Conservation (phyloP, 352 stramenopile species). For the Thalassiosira hispida region DNA sequence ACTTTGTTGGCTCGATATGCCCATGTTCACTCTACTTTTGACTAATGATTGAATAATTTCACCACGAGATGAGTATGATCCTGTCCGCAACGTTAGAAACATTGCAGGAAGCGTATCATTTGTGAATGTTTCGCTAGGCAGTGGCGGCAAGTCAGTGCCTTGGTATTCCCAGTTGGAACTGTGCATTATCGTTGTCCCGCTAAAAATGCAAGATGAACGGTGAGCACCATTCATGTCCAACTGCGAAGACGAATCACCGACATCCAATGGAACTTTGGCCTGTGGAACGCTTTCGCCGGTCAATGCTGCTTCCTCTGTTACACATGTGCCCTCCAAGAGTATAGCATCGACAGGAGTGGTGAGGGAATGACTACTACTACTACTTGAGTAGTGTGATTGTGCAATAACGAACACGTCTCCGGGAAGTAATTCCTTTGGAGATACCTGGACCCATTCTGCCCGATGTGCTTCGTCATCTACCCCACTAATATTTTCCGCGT, state of each 20-base stretch:
- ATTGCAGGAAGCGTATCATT: constrained; percentile 14
- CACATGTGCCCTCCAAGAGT: constrained; percentile 55
- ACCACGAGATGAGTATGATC: constrained; percentile 70
- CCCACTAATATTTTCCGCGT: background rate
- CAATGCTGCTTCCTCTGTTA: constrained; percentile 70
- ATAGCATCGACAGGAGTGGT: constrained; percentile 68
- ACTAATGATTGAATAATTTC: constrained; percentile 60
- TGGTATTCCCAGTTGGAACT: constrained; percentile 35
- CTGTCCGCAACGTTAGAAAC: constrained; percentile 58
- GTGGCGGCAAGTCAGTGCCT: constrained; percentile 1
- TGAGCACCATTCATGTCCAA: constrained; percentile 60
- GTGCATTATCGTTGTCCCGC: constrained; percentile 65
- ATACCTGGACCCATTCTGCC: constrained; percentile 31
- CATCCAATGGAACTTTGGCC: constrained; percentile 60
- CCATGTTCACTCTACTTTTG: constrained; percentile 45
- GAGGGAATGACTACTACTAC: no score
- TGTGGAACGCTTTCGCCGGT: constrained; percentile 74
- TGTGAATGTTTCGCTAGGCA: constrained; percentile 14
- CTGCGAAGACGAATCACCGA: background rate
- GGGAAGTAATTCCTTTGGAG: constrained; percentile 55
- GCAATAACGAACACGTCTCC: constrained; percentile 64
- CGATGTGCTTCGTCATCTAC: background rate
- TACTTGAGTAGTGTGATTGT: constrained; percentile 10
- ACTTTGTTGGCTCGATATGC: constrained; percentile 57
- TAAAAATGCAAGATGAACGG: constrained; percentile 68